Base-by-base conservation (phyloP, 352 stramenopile genomes). In the Phytopythium chamaehyphon region DNA sequence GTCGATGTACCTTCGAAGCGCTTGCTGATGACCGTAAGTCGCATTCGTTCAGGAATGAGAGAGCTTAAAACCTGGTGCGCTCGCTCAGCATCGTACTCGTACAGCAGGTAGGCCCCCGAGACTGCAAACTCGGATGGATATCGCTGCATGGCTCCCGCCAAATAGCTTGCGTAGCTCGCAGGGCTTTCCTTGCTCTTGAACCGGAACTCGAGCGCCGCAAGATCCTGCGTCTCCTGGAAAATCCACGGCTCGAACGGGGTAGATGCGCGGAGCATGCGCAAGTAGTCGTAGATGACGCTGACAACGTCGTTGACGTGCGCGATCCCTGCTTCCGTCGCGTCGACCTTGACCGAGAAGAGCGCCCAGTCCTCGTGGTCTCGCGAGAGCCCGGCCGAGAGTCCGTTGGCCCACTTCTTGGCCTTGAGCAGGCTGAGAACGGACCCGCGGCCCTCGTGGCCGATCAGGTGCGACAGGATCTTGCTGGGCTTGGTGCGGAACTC, bases 401-500 rank as follows among this genome's bases (percentile, higher is more conserved):
- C 71, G 75, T 94, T 73, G 2, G 74, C 79, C 76, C 76, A 89
- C 48, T 89, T 80, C 24, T 84, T 64, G 5, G 61, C 48, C 62
- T 98, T 98, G 28, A 98, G 63, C 55, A 91, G 93, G 26, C 87
- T 96, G 23, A 99, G 53, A 40, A 99, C 76, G 1, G 93, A 98
- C 12, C 89, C 90, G 0, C 66, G 66, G 18, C 88, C 93, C 83
- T 99, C 96, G 62, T 98, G 93, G 0, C 96, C 96, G 26, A 98
- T 68, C 16, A 98, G 69, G 61, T 98, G 91, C 24, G 79, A 83
- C 31, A 98, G 66, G 57, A 97, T 95, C 50, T 86, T 86, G 49
- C 75, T 87, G 0, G 78, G 78, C 47, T 86, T 89, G n/a, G 73
- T 80, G 52, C 81, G 36, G 50, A 76, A 89, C 9, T 76, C 62